Conservation (phyloP, 2,329 filamentous ascomycete genomes). For the Epichloe festucae region DNA sequence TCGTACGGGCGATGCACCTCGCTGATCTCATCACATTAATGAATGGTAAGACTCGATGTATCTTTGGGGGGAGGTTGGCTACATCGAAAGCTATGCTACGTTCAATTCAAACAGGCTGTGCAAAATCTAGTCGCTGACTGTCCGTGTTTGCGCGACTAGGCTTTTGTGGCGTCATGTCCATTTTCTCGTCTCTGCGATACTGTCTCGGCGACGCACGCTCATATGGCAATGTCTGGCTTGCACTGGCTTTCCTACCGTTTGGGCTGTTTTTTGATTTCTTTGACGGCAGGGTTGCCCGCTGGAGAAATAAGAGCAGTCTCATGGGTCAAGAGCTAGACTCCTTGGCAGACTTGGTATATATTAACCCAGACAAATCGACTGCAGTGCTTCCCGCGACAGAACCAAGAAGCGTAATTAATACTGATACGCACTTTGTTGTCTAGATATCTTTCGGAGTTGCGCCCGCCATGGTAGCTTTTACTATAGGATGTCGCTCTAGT, state of each 20-base stretch:
- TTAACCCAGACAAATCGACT: background rate
- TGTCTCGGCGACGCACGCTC: conserved; percentile 59
- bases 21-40: conserved; percentile 75
- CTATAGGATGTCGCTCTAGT: conserved; percentile 72
- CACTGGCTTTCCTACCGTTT: conserved; percentile 78
- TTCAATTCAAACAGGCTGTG: background rate
- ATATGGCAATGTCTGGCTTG: conserved; percentile 62
- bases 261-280: conserved; percentile 97
- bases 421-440: background rate
- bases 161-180: conserved; percentile 84
- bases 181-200: conserved; percentile 91
- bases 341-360: conserved; percentile 74
- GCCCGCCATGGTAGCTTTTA: conserved; percentile 77
- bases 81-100: background rate
- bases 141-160: conserved; percentile 27
- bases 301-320: conserved; percentile 91
- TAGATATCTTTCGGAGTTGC: conserved; percentile 93
- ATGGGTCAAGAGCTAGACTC: conserved; percentile 98
- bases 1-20: conserved; percentile 58
- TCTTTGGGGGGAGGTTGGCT: background rate
- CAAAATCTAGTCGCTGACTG: background rate
- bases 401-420: background rate
- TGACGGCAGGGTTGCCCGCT: conserved; percentile 90
- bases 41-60: conserved; percentile 41
- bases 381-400: background rate